Evolutionary conservation across 768 basidiomycete species (phyloP).

Genomic region (Boletellus emodensis): DNA sequence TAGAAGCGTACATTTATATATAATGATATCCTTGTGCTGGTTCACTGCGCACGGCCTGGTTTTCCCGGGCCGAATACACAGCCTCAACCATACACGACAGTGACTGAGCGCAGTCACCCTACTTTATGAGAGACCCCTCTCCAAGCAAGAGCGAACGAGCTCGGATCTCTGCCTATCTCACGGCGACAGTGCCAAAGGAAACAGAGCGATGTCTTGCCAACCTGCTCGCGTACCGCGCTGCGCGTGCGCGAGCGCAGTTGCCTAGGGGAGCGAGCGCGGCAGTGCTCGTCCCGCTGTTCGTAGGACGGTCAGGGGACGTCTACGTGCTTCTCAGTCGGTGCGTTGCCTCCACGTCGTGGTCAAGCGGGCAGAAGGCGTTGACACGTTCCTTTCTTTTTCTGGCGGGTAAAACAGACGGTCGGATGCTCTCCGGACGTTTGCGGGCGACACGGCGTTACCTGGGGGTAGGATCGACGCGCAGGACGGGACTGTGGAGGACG

Average conservation of each 20-base stretch:
- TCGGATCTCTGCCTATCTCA: conserved; percentile 5
- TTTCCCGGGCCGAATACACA: too few relatives aligned
- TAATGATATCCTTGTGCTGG: too few relatives aligned
- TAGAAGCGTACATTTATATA: neutral
- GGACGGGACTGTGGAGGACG: conserved; percentile 70
- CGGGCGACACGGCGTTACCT: conserved; percentile 85
- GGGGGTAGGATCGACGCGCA: conserved; percentile 75
- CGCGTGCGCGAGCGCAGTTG: conserved; percentile 32
- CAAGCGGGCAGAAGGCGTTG: neutral
- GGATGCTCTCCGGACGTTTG: conserved; percentile 66
- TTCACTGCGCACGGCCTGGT: too few relatives aligned
- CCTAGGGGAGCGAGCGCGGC: conserved; percentile 66
- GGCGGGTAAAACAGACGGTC: conserved; percentile 55
- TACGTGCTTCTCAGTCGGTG: conserved; percentile 83
- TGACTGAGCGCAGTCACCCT: neutral
- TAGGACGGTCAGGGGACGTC: conserved; percentile 77
- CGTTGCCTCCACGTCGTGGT: conserved; percentile 27
- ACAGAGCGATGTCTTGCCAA: conserved; percentile 26
- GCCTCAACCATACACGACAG: too few relatives aligned
- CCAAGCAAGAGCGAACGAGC: conserved; percentile 3
- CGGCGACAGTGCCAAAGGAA: conserved; percentile 14
- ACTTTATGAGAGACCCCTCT: conserved; percentile 21
- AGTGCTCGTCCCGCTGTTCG: conserved; percentile 80
- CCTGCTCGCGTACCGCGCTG: conserved; percentile 25
- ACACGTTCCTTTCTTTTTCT: neutral